Percentiles rank a stretch among this genome's conserved stretches.
Evolutionary conservation across 1,284 basidiomycete genomes (phyloP).

Genomic region (Trichosporon faecale): DNA sequence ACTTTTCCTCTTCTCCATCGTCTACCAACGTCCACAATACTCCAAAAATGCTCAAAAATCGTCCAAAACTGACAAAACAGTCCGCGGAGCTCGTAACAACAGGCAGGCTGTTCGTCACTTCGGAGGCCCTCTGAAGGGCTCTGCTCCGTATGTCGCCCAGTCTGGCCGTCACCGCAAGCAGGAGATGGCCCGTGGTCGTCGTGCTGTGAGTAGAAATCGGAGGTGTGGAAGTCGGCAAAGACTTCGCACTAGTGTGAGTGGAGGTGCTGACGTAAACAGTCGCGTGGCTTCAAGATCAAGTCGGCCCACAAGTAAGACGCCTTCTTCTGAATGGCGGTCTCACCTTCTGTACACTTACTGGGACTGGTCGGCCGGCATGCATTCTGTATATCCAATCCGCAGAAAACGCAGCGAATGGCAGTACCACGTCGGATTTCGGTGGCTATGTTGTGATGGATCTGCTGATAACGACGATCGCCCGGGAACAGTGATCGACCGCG

Average conservation of each 20-base stretch:
- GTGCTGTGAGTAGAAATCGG: slow-evolving; percentile 40
- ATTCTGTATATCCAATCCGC: slow-evolving; percentile 2
- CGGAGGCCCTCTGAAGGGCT: slow-evolving; percentile 58
- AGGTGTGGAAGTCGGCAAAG: neutral
- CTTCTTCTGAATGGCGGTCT: neutral
- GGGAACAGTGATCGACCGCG: neutral
- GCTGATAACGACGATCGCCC: neutral
- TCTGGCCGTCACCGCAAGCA: slow-evolving; percentile 97
- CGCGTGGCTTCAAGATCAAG: slow-evolving; percentile 54
- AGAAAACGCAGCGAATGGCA: neutral
- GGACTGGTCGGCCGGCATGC: slow-evolving; percentile 4
- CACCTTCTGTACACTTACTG: slow-evolving; percentile 1
- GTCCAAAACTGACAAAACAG: neutral
- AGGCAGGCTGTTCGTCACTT: slow-evolving; percentile 96
- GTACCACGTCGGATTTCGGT: neutral
- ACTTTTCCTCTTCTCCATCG: too few relatives aligned
- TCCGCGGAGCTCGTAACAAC: slow-evolving; percentile 77
- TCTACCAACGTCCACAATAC: neutral
- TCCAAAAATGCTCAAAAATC: neutral
- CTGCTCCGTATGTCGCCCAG: slow-evolving; percentile 65
- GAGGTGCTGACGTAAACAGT: slow-evolving; percentile 14
- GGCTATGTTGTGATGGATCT: neutral
- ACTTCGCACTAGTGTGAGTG: slow-evolving; percentile 53
- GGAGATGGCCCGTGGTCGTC: slow-evolving; percentile 76
- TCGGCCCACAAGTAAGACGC: slow-evolving; percentile 49